phyloP scores from a whole-genome alignment of 352 stramenopile genomes.

The Globisporangium barbulae region DNA sequence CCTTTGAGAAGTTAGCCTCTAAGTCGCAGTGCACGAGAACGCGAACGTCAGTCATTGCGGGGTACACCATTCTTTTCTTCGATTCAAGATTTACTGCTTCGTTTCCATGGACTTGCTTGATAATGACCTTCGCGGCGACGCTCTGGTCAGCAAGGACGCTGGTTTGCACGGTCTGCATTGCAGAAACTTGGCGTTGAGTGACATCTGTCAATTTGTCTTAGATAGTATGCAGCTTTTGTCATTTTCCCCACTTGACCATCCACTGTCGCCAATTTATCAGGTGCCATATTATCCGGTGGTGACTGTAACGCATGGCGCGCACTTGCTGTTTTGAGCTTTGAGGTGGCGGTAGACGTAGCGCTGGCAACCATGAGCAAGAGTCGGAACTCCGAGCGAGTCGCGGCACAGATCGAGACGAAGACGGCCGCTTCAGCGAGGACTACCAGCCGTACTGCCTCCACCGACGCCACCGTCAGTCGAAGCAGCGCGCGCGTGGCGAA shows the following conservation, averaged over 20 bases:
- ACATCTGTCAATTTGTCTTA: too few species aligned
- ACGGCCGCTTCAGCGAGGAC: background rate
- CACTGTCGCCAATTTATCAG: too few species aligned
- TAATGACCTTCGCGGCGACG: background rate
- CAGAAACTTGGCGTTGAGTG: background rate
- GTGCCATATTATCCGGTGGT: too few species aligned
- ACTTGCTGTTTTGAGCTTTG: background rate
- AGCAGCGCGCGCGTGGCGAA: conserved; percentile 1
- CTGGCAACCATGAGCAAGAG: background rate
- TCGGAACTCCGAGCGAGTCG: background rate
- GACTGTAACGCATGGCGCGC: background rate
- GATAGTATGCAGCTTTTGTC: too few species aligned
- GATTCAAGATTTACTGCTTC: background rate
- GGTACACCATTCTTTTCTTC: background rate
- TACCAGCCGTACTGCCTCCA: background rate
- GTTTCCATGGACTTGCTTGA: background rate
- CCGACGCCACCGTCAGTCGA: background rate
- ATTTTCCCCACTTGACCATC: too few species aligned
- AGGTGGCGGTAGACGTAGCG: background rate
- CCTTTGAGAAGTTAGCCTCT: too few species aligned
- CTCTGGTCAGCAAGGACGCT: background rate
- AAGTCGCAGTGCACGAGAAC: background rate
- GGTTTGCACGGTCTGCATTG: background rate
- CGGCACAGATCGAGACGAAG: background rate
- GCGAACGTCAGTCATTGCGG: background rate